These are phyloP conservation scores for Ophiostoma tasmaniense DNA, from an alignment of 2,329 filamentous ascomycete genomes.

Conservation along the genomic window DNA sequence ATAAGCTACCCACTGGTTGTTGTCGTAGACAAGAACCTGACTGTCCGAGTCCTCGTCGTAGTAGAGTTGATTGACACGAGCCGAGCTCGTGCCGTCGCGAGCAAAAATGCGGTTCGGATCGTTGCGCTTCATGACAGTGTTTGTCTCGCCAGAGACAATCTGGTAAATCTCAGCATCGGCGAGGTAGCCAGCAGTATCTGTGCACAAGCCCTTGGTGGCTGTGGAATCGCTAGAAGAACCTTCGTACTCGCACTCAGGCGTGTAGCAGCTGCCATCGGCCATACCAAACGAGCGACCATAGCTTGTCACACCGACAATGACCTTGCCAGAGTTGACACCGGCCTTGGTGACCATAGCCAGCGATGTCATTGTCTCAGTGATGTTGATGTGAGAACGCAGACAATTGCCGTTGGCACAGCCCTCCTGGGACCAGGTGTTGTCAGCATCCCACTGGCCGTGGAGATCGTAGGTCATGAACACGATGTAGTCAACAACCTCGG, in stretches of 20 bases:
- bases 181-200: constrained; percentile 26
- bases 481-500: constrained; percentile 27
- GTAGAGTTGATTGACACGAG: background rate
- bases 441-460: constrained; percentile 34
- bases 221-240: constrained; percentile 19
- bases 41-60: constrained; percentile 16
- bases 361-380: constrained; percentile 28
- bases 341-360: constrained; percentile 33
- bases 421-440: constrained; percentile 10
- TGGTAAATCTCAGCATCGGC: background rate
- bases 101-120: background rate
- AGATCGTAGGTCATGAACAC: constrained; percentile 31
- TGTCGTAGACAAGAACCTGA: constrained; percentile 18
- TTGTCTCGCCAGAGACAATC: background rate
- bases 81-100: background rate
- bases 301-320: constrained; percentile 28
- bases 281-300: constrained; percentile 31
- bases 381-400: constrained; percentile 30
- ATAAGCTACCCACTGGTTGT: constrained; percentile 20
- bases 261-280: constrained; percentile 25
- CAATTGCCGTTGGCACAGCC: constrained; percentile 28
- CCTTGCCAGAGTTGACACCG: constrained; percentile 24
- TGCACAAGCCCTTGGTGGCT: constrained; percentile 30
- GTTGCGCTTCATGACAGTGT: background rate
- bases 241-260: constrained; percentile 27